Percentiles rank a stretch among this genome's conserved stretches.
phyloP scores from a whole-genome alignment of 768 basidiomycete genomes.

The Rhizopogon sp. region DNA sequence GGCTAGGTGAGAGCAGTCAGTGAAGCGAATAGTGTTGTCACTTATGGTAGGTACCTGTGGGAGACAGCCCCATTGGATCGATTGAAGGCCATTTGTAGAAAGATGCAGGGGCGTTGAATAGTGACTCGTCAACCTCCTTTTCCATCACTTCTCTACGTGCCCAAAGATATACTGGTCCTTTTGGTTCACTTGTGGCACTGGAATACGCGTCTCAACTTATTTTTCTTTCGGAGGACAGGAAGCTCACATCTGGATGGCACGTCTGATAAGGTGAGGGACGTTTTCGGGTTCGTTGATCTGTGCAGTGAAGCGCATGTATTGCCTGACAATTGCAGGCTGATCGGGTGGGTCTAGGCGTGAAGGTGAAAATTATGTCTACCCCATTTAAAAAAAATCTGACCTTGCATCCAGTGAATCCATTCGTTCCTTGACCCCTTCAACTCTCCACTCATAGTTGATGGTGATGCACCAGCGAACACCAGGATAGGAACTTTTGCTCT shows the following conservation, averaged over 20 bases:
- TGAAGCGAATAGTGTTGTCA: no score
- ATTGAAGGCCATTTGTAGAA: constrained; percentile 48
- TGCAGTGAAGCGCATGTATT: constrained; percentile 66
- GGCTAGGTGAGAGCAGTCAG: constrained; percentile 14
- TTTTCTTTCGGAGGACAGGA: neutral
- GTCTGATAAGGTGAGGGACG: constrained; percentile 43
- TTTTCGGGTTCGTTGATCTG: constrained; percentile 55
- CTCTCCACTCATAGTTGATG: constrained; percentile 52
- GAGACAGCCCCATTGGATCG: constrained; percentile 44
- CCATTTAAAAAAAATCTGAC: constrained; percentile 22
- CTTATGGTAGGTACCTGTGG: constrained; percentile 20
- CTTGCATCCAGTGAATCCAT: constrained; percentile 72
- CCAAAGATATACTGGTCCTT: constrained; percentile 73
- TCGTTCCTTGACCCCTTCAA: constrained; percentile 63
- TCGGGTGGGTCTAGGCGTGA: constrained; percentile 55
- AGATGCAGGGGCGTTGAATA: constrained; percentile 25
- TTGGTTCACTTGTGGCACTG: constrained; percentile 66
- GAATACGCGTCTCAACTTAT: neutral
- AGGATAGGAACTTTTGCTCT: constrained; percentile 55
- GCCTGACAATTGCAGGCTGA: constrained; percentile 64
- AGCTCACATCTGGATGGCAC: constrained; percentile 61
- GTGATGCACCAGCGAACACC: constrained; percentile 69
- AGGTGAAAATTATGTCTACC: no score
- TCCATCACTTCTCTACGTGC: constrained; percentile 69
- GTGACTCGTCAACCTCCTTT: constrained; percentile 44